phyloP scores from a whole-genome alignment of 805 yeast genomes.

The Barnettozyma pratensis region DNA sequence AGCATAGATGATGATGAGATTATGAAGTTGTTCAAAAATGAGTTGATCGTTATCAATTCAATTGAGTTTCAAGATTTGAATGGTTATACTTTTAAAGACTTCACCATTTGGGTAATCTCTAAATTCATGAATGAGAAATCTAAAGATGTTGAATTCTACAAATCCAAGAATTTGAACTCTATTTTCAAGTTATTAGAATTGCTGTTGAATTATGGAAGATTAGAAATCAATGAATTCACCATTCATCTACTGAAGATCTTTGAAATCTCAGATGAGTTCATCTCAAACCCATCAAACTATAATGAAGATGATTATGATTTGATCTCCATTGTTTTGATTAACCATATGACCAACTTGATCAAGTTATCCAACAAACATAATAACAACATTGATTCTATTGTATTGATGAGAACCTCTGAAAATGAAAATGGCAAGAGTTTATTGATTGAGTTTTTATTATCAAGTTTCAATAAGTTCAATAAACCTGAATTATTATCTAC shows the following conservation, averaged over 20 bases:
- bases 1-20: constrained; percentile 38
- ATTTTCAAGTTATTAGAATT: constrained; percentile 40
- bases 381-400: constrained; percentile 12
- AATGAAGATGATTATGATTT: constrained; percentile 16
- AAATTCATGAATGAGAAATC: constrained; percentile 36
- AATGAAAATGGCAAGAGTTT: constrained; percentile 14
- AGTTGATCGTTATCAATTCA: constrained; percentile 52
- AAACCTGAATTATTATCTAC: constrained; percentile 17
- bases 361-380: constrained; percentile 14
- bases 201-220: constrained; percentile 50
- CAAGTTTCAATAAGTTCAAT: constrained; percentile 19
- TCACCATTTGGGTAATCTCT: constrained; percentile 41
- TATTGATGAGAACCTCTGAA: constrained; percentile 9
- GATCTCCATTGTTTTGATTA: constrained; percentile 19
- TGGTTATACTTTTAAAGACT: constrained; percentile 56
- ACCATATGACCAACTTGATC: constrained; percentile 21
- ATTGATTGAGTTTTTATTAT: constrained; percentile 20
- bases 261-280: constrained; percentile 27
- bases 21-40: constrained; percentile 47
- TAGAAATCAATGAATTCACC: constrained; percentile 36
- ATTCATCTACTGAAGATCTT: constrained; percentile 38
- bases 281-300: constrained; percentile 6
- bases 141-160: constrained; percentile 22
- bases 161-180: constrained; percentile 36
- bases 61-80: constrained; percentile 38